A percentile compares a stretch with the other conserved stretches of the same genome.
These are phyloP conservation scores for Tremella yokohamensis DNA, from an alignment of 768 basidiomycete genomes.

Conservation along the genomic window DNA sequence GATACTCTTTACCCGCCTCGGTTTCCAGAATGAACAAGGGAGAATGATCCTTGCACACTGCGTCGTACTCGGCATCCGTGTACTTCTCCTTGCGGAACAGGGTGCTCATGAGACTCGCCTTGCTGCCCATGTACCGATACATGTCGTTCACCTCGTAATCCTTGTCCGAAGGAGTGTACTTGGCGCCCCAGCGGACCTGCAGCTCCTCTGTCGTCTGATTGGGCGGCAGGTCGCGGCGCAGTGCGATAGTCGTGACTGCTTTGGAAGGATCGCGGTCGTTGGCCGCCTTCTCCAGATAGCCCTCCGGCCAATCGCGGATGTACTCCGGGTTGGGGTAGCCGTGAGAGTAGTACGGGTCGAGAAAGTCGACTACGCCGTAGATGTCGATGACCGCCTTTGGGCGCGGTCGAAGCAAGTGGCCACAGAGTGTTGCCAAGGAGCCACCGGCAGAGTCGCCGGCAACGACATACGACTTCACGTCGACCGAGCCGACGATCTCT, in stretches of 20 bases:
- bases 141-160: constrained; percentile 14
- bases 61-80: constrained; percentile 1
- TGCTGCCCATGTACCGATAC: constrained; percentile 2
- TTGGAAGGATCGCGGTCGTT: constrained; percentile 13
- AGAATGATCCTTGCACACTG: constrained; percentile 3
- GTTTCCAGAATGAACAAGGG: constrained; percentile 2
- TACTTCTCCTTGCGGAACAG: constrained; percentile 8
- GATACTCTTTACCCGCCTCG: constrained; percentile 12
- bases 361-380: constrained; percentile 27
- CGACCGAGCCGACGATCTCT: constrained; percentile 13
- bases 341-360: constrained; percentile 10
- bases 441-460: constrained; percentile 33
- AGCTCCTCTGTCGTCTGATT: constrained; percentile 13
- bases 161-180: constrained; percentile 8
- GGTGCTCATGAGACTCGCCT: not conserved
- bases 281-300: not conserved
- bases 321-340: not conserved
- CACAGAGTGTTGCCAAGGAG: constrained; percentile 11
- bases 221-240: constrained; percentile 13
- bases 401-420: constrained; percentile 7
- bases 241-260: constrained; percentile 11
- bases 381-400: constrained; percentile 18
- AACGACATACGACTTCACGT: constrained; percentile 17
- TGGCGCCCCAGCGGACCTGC: constrained; percentile 15
- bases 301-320: not conserved